Base-by-base conservation (phyloP, 2,329 filamentous ascomycete genomes). In the Exophiala sp. region DNA sequence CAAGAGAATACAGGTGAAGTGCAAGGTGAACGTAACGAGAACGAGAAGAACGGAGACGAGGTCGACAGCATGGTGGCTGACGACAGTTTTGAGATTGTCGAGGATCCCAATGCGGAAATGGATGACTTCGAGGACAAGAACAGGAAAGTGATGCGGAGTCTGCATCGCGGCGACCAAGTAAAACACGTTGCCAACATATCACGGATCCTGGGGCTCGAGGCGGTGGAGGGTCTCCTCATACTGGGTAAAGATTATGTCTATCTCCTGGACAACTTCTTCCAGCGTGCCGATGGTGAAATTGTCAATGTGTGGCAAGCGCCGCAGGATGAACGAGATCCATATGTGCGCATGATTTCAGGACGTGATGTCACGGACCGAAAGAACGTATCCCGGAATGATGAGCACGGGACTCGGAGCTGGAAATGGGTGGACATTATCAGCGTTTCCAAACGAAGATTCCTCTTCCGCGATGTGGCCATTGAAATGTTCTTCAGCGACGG, bases 401-500 rank as follows among this genome's bases (percentile, higher is more conserved):
- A 95, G 42, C 87, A 95, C 62, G 86, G 91, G 54, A 89, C 86
- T 1, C 81, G 90, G 59, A 85, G 86, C 65, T 98, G 93, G 94
- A 85, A 83, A 58, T 98, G 91, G 91, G 80, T 82, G 2, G 91
- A 97, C 64, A 83, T 97, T 11, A 86, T 97, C 59, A 96, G 90
- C 64, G 85, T 97, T 29, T 97, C 91, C 0, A 98, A 98, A 67
- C 82, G 94, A 16, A 84, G 91, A 5, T 98, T 97, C 66, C 71
- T 98, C 2, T 95, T 97, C 68, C 83, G 93, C 21, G 91, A 98
- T 63, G 93, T 98, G 10, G 89, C 88, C 0, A 82, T 97, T n/a
- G 93, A 98, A 64, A 80, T 96, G 2, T 98, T 98, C 71, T 98
- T 98, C 65, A 90, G 89, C 0, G 94, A 98, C 64, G 93, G 93